Conservation (phyloP, 2,329 filamentous ascomycete species). For the Endoconidiophora laricicola region DNA sequence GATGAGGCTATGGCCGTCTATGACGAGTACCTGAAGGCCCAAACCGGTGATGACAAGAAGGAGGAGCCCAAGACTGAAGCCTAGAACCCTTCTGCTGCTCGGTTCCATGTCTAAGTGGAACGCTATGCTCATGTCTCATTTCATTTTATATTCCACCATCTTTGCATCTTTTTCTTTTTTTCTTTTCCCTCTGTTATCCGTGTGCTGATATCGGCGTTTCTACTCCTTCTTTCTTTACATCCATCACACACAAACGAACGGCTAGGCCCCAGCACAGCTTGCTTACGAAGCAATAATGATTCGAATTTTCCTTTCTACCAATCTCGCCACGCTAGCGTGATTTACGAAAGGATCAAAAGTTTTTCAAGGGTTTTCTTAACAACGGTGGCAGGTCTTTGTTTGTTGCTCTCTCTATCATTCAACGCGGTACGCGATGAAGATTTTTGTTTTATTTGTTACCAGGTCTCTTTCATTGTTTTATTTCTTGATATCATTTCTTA, state of each 20-base stretch:
- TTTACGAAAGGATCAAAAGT: slow-evolving; percentile 5
- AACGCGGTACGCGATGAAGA: slow-evolving; percentile 1
- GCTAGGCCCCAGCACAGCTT: slow-evolving; percentile 4
- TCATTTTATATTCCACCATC: background rate
- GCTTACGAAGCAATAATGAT: slow-evolving; percentile 7
- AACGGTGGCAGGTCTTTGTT: slow-evolving; percentile 11
- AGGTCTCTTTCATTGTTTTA: slow-evolving; percentile 4
- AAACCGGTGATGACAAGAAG: slow-evolving; percentile 36
- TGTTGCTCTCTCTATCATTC: slow-evolving; percentile 7
- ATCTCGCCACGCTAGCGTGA: background rate
- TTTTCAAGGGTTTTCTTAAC: slow-evolving; percentile 8
- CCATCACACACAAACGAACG: slow-evolving; percentile 4
- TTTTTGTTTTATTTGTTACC: slow-evolving; percentile 5
- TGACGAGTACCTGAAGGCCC: slow-evolving; percentile 94
- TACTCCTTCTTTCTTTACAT: background rate
- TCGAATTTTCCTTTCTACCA: slow-evolving; percentile 5
- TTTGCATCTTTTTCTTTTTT: slow-evolving; percentile 4
- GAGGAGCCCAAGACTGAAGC: slow-evolving; percentile 28
- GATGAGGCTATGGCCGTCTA: slow-evolving; percentile 95
- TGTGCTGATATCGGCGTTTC: slow-evolving; percentile 2
- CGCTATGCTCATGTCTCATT: background rate
- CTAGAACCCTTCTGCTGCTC: slow-evolving; percentile 16
- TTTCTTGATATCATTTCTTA: slow-evolving; percentile 11
- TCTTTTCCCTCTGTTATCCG: background rate
- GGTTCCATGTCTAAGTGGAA: background rate